A percentile compares a stretch with the other conserved stretches of the same genome.
Evolutionary conservation across 148 eudicot species (phyloP).

Genomic region (Amaranthus palmeri): DNA sequence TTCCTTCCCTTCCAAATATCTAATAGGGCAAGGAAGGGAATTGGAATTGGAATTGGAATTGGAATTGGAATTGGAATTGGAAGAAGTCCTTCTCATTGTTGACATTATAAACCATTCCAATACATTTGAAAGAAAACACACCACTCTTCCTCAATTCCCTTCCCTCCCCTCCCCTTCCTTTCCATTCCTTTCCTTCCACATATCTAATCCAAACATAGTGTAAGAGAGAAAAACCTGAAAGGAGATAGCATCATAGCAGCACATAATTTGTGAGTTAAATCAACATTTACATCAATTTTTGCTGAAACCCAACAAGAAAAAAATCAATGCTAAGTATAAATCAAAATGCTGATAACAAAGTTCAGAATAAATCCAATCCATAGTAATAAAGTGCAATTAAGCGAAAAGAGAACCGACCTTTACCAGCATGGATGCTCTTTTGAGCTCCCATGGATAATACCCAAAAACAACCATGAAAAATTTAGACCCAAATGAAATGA

Average conservation of each 20-base stretch:
- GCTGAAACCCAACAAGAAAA: constrained; percentile 42
- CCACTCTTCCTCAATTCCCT: too few species aligned
- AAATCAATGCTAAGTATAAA: not conserved
- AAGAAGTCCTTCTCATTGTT: too few species aligned
- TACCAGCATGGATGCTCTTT: constrained; percentile 93
- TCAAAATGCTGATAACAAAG: too few species aligned
- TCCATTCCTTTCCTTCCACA: too few species aligned
- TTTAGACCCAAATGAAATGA: not conserved
- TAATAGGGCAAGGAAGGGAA: too few species aligned
- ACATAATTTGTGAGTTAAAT: constrained; percentile 89
- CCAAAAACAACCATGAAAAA: constrained; percentile 33
- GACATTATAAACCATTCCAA: too few species aligned
- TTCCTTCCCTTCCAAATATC: too few species aligned
- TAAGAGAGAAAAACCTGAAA: constrained; percentile 51
- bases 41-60: too few species aligned
- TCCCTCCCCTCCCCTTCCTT: too few species aligned
- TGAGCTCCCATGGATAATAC: constrained; percentile 74
- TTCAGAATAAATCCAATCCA: not conserved
- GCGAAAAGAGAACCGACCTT: constrained; percentile 39
- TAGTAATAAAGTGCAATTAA: not conserved
- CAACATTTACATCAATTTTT: constrained; percentile 85
- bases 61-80: too few species aligned
- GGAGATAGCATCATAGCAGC: constrained; percentile 83
- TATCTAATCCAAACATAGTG: too few species aligned
- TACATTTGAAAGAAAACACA: too few species aligned